Conservation (phyloP, 768 basidiomycete species). For the Mycena filopes region DNA sequence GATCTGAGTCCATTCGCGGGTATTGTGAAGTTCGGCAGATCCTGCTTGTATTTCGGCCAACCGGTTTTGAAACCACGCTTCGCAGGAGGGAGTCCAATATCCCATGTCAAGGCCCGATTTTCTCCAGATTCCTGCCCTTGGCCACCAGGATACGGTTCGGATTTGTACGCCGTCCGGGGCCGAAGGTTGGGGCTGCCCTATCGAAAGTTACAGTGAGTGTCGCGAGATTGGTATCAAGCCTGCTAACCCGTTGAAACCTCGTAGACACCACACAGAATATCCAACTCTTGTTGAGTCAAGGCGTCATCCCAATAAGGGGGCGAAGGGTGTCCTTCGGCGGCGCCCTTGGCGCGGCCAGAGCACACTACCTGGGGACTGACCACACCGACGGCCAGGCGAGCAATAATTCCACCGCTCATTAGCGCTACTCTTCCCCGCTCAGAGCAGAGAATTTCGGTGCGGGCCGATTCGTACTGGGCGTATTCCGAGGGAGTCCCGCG, state of each 20-base stretch:
- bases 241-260: slow-evolving; percentile 17
- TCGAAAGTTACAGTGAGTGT: neutral
- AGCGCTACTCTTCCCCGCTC: slow-evolving; percentile 11
- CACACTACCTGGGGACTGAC: slow-evolving; percentile 9
- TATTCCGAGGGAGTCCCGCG: neutral
- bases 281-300: slow-evolving; percentile 10
- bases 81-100: slow-evolving; percentile 18
- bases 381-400: slow-evolving; percentile 9
- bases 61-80: slow-evolving; percentile 18
- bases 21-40: neutral
- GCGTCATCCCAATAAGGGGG: slow-evolving; percentile 14
- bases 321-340: neutral
- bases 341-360: neutral
- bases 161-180: slow-evolving; percentile 8
- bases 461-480: slow-evolving; percentile 4
- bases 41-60: slow-evolving; percentile 8
- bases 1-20: neutral
- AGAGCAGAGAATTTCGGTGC: slow-evolving; percentile 11
- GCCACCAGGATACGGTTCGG: slow-evolving; percentile 14
- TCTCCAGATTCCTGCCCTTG: neutral
- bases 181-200: neutral
- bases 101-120: slow-evolving; percentile 2
- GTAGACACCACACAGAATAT: slow-evolving; percentile 17
- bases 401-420: slow-evolving; percentile 13
- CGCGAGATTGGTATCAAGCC: neutral